Evolutionary conservation across 2,329 filamentous ascomycete genomes (phyloP).

Genomic region (Leptographium wingfieldii): DNA sequence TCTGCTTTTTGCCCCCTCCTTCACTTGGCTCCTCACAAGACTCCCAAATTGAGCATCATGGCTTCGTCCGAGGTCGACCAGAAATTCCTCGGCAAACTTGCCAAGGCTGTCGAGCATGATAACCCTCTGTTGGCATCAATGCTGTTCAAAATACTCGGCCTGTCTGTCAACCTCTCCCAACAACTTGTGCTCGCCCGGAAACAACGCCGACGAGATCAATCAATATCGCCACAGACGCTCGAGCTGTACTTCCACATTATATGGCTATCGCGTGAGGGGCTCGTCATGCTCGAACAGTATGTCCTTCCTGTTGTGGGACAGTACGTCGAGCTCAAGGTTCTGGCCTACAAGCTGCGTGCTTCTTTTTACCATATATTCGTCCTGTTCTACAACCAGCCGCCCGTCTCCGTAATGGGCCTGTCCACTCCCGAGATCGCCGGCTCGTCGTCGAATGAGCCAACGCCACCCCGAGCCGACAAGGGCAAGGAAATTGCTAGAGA

Average conservation of each 20-base stretch:
- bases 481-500: conserved; percentile 36
- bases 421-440: conserved; percentile 33
- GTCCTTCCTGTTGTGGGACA: conserved; percentile 73
- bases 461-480: conserved; percentile 28
- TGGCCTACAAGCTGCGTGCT: conserved; percentile 82
- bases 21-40: background rate
- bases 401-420: conserved; percentile 50
- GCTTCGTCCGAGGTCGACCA: conserved; percentile 95
- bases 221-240: conserved; percentile 65
- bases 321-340: conserved; percentile 72
- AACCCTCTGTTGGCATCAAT: conserved; percentile 70
- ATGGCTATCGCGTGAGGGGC: conserved; percentile 86
- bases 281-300: conserved; percentile 77
- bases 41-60: conserved; percentile 39
- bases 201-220: conserved; percentile 66
- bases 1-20: background rate
- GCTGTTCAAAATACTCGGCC: conserved; percentile 80
- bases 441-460: conserved; percentile 17
- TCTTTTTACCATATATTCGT: conserved; percentile 97
- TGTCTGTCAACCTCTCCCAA: conserved; percentile 77
- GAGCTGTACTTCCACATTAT: conserved; percentile 80
- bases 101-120: conserved; percentile 62
- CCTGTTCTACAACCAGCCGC: conserved; percentile 83
- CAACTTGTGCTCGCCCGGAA: conserved; percentile 75
- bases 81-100: conserved; percentile 86